These are phyloP conservation scores for Sclerotinia minor DNA, from an alignment of 2,329 filamentous ascomycete species.

Conservation along the genomic window DNA sequence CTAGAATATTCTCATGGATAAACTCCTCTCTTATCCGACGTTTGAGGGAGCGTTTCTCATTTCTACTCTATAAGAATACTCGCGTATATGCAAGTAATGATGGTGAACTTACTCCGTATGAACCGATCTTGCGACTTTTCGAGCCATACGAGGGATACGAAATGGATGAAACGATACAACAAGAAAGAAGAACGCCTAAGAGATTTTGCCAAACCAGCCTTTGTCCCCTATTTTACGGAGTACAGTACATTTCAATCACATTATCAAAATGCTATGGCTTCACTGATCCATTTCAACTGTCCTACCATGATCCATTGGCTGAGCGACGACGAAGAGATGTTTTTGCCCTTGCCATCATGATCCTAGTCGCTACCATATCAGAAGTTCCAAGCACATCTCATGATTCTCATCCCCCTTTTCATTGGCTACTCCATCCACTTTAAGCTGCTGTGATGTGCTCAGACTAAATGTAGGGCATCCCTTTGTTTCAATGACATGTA, in stretches of 20 bases:
- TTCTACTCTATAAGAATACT: not conserved
- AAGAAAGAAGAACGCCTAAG: not conserved
- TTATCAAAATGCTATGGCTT: not conserved
- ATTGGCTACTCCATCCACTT: not conserved
- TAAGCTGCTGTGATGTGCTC: constrained; percentile 1
- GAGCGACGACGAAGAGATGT: not conserved
- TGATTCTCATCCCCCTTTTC: not conserved
- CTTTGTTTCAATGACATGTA: constrained; percentile 13
- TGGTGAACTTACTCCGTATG: not conserved
- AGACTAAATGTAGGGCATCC: constrained; percentile 2
- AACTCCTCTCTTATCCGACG: not conserved
- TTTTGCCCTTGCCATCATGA: not conserved
- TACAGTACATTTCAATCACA: not conserved
- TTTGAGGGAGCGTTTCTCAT: not conserved
- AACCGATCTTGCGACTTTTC: not conserved
- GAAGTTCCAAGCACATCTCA: constrained; percentile 8
- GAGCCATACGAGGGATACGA: not conserved
- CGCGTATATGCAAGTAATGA: not conserved
- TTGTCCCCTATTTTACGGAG: not conserved
- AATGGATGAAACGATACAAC: not conserved
- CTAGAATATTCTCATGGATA: constrained; percentile 9
- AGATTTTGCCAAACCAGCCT: not conserved
- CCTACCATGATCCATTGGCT: not conserved
- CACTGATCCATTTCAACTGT: not conserved
- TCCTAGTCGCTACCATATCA: not conserved